These are phyloP conservation scores for Carex arenaria DNA, from an alignment of 202 grass and related monocot genomes.

Conservation along the genomic window DNA sequence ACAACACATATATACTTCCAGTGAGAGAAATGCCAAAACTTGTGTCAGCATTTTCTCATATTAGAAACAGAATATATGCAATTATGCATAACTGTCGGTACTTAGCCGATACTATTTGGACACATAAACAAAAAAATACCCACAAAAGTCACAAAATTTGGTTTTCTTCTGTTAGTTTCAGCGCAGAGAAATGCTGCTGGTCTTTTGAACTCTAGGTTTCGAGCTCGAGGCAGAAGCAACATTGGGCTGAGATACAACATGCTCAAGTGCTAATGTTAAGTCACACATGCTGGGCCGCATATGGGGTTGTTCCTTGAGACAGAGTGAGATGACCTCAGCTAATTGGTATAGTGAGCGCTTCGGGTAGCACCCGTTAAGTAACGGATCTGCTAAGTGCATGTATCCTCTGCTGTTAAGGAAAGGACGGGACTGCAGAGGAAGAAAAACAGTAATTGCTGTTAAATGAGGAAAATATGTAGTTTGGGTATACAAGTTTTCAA, in stretches of 20 bases:
- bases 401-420: conserved; percentile 41
- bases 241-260: conserved; percentile 47
- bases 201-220: background rate
- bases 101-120: background rate
- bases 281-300: conserved; percentile 52
- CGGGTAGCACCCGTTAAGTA: conserved; percentile 39
- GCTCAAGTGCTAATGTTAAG: conserved; percentile 40
- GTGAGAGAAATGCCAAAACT: background rate
- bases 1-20: background rate
- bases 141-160: background rate
- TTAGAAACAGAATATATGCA: conserved; percentile 7
- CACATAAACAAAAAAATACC: background rate
- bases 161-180: conserved; percentile 5
- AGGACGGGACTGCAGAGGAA: conserved; percentile 33
- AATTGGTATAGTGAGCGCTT: conserved; percentile 50
- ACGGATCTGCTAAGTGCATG: conserved; percentile 38
- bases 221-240: background rate
- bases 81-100: background rate
- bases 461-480: conserved; percentile 3
- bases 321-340: conserved; percentile 32
- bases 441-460: background rate
- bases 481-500: background rate
- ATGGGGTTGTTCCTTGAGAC: conserved; percentile 51
- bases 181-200: background rate
- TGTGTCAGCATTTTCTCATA: background rate